A percentile compares a stretch with the other conserved stretches of the same genome.
Conservation (phyloP, 2,329 filamentous ascomycete genomes). For the Elsinoe necatrix region DNA sequence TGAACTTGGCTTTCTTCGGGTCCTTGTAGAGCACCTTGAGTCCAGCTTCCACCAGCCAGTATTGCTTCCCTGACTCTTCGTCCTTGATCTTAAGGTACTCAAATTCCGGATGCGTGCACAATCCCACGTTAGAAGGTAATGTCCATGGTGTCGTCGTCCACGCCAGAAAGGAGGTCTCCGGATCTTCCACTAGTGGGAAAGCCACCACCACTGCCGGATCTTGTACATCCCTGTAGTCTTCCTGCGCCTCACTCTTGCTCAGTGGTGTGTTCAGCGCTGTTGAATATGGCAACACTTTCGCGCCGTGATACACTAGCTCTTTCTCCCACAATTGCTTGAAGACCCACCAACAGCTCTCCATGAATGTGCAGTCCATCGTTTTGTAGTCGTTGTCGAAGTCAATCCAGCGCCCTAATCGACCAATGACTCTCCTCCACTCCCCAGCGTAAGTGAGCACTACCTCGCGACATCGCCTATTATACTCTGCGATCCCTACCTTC, state of each 20-base stretch:
- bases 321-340: conserved; percentile 92
- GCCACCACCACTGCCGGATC: conserved; percentile 84
- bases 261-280: conserved; percentile 82
- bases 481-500: conserved; percentile 76
- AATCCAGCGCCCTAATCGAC: conserved; percentile 87
- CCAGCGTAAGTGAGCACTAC: conserved; percentile 86
- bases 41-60: conserved; percentile 74
- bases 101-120: conserved; percentile 72
- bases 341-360: conserved; percentile 96
- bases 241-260: conserved; percentile 87
- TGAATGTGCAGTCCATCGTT: conserved; percentile 92
- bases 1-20: conserved; percentile 88
- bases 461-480: conserved; percentile 83
- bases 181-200: conserved; percentile 69
- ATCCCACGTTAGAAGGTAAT: conserved; percentile 67
- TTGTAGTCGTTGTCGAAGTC: conserved; percentile 98
- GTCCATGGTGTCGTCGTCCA: conserved; percentile 93
- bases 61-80: conserved; percentile 71
- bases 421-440: conserved; percentile 84
- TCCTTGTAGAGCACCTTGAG: conserved; percentile 84
- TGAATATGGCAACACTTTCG: conserved; percentile 91
- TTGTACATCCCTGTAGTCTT: conserved; percentile 89
- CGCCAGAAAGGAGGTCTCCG: conserved; percentile 65
- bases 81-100: conserved; percentile 84
- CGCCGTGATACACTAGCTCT: conserved; percentile 78